Percentiles rank a stretch among this genome's conserved stretches.
These are phyloP conservation scores for Termitomyces heimii DNA, from an alignment of 768 basidiomycete species.

Conservation along the genomic window DNA sequence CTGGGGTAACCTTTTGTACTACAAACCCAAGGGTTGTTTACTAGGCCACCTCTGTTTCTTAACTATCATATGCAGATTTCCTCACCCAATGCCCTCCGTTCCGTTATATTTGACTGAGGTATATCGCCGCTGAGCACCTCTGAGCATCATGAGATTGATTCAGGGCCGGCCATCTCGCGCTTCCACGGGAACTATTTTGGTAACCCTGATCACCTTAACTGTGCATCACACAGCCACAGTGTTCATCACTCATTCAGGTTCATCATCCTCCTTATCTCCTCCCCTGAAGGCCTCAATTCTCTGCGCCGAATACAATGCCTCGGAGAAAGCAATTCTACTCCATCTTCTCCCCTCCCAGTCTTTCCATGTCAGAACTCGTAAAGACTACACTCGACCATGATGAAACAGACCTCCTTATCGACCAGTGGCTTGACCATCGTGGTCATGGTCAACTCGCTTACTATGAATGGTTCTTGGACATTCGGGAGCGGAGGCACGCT, in stretches of 20 bases:
- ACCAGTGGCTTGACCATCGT: slow-evolving; percentile 79
- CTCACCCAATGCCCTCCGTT: too few relatives aligned
- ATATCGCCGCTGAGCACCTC: too few relatives aligned
- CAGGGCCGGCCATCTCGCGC: slow-evolving; percentile 26
- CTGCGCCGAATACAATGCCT: slow-evolving; percentile 27
- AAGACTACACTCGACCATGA: slow-evolving; percentile 75
- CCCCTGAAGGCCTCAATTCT: background rate
- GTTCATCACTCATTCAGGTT: background rate
- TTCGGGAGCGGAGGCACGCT: slow-evolving; percentile 60
- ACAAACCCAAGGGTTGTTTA: too few relatives aligned
- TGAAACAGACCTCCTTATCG: slow-evolving; percentile 71
- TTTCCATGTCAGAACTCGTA: slow-evolving; percentile 74
- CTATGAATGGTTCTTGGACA: slow-evolving; percentile 69
- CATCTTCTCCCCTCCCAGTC: slow-evolving; percentile 55
- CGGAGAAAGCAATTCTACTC: slow-evolving; percentile 49
- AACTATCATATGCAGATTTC: too few relatives aligned
- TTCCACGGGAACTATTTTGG: slow-evolving; percentile 16
- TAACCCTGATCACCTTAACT: slow-evolving; percentile 15
- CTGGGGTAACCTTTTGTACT: too few relatives aligned
- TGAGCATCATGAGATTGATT: slow-evolving; percentile 7
- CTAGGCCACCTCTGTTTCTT: too few relatives aligned
- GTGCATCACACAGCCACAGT: slow-evolving; percentile 14
- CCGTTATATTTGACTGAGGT: too few relatives aligned
- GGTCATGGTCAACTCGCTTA: slow-evolving; percentile 57
- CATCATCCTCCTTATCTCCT: slow-evolving; percentile 1